phyloP scores from a whole-genome alignment of 1,284 basidiomycete species.

The Trichosporon inkin region DNA sequence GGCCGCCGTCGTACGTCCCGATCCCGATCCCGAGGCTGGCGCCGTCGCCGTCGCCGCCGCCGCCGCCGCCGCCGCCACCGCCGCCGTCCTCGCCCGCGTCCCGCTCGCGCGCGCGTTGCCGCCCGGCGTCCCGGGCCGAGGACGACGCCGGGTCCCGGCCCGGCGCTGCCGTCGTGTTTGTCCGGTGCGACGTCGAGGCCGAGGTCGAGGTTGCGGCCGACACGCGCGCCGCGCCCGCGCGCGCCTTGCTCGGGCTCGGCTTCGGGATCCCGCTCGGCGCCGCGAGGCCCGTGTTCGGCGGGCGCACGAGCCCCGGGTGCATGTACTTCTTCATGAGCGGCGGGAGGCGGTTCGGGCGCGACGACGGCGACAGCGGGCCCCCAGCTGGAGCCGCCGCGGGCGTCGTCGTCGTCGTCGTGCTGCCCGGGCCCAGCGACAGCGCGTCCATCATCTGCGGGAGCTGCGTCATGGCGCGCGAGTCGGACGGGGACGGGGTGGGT shows the following conservation, averaged over 20 bases:
- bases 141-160: not conserved
- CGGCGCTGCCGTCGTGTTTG: not conserved
- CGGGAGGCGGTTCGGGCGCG: slow-evolving; percentile 34
- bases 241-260: slow-evolving; percentile 21
- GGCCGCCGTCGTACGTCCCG: slow-evolving; percentile 78
- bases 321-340: slow-evolving; percentile 50
- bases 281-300: slow-evolving; percentile 42
- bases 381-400: not conserved
- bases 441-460: slow-evolving; percentile 5
- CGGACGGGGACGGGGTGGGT: too few relatives aligned
- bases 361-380: not conserved
- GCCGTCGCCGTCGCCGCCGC: not conserved
- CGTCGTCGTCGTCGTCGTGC: too few relatives aligned
- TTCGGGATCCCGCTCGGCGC: slow-evolving; percentile 40
- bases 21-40: slow-evolving; percentile 61
- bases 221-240: not conserved
- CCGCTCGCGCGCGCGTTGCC: slow-evolving; percentile 32
- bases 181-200: not conserved
- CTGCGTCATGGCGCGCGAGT: not conserved
- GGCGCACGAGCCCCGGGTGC: slow-evolving; percentile 45
- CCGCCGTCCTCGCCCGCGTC: slow-evolving; percentile 18
- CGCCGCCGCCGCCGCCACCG: not conserved
- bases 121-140: not conserved
- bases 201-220: not conserved
- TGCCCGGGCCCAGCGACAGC: not conserved